Base-by-base conservation (phyloP, 2,329 filamentous ascomycete species). In the Talaromyces islandicus region DNA sequence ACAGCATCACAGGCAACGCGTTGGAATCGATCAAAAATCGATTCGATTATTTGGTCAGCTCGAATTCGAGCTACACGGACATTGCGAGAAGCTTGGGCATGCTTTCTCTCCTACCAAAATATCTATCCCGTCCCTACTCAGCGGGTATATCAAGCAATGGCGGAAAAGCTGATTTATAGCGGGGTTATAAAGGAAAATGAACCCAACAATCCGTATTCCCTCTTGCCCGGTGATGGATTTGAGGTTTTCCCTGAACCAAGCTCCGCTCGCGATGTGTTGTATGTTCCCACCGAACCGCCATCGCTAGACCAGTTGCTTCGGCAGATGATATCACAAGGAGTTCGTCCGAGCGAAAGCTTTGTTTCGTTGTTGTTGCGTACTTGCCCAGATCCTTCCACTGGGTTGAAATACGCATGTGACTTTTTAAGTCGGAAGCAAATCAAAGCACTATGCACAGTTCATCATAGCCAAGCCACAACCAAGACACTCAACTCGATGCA, bases 71-170 rank as follows among this genome's bases (percentile, higher is more conserved):
- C 83, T 24, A 88, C 85, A 11, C 77, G 85, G 38, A 87, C 85
- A 4, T 71, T 83, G 53, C 79, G 83, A 62, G 85, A 88, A 72
- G 85, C 85, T 6, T 88, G 85, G 85, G 84, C 85, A 24, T 85
- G 82, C 63, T 88, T 86, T 68, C 70, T 85, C 48, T 79, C 83
- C 5, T 85, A 80, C 62, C 78, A 84, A 67, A 75, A 80, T 24
- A 72, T 75, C 14, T 70, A 68, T 9, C 64, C 73, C 38, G 69
- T 68, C 10, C 66, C 72, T n/a, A 70, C 73, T 57, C 63, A 72
- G 30, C 69, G 73, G 27, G 75, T 85, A 2, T 85, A 84, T 62
- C 71, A 79, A 57, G 83, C 81, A 38, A 85, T 87, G 77, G 79
- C 83, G 27, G 77, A 81, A 61, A 86, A 85, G 64, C 68, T 88